These are phyloP conservation scores for Ceratobasidium sp. DNA, from an alignment of 1,284 basidiomycete genomes.

Conservation along the genomic window DNA sequence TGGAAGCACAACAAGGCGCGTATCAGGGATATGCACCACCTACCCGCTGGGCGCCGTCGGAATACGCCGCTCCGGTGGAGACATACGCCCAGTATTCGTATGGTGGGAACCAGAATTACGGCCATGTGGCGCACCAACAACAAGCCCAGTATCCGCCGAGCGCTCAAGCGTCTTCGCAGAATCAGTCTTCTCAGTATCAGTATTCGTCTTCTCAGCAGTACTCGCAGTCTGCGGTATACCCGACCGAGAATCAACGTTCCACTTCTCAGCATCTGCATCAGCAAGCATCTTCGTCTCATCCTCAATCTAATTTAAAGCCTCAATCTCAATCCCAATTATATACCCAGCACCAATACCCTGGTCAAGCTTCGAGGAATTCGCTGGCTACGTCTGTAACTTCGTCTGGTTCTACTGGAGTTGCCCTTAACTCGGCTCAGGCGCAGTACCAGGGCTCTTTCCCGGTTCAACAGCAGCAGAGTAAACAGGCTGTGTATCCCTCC, in stretches of 20 bases:
- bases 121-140: constrained; percentile 11
- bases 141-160: constrained; percentile 20
- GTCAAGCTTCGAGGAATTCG: constrained; percentile 23
- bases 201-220: constrained; percentile 31
- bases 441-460: not conserved
- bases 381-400: not conserved
- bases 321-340: constrained; percentile 26
- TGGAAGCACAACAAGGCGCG: constrained; percentile 26
- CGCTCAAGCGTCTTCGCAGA: constrained; percentile 8
- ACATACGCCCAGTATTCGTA: constrained; percentile 9
- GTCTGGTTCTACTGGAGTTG: constrained; percentile 1
- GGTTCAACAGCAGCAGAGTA: not conserved
- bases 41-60: constrained; percentile 21
- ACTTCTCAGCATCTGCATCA: constrained; percentile 25
- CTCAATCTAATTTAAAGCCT: constrained; percentile 41
- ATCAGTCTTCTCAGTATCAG: constrained; percentile 35
- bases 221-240: constrained; percentile 28
- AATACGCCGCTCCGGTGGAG: constrained; percentile 25
- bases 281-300: constrained; percentile 24
- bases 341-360: constrained; percentile 23
- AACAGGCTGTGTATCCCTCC: constrained; percentile 5
- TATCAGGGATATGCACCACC: constrained; percentile 40
- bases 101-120: constrained; percentile 4
- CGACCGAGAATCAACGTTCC: constrained; percentile 28
- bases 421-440: not conserved